Conservation (phyloP, 768 basidiomycete species). For the Pholiota molesta region DNA sequence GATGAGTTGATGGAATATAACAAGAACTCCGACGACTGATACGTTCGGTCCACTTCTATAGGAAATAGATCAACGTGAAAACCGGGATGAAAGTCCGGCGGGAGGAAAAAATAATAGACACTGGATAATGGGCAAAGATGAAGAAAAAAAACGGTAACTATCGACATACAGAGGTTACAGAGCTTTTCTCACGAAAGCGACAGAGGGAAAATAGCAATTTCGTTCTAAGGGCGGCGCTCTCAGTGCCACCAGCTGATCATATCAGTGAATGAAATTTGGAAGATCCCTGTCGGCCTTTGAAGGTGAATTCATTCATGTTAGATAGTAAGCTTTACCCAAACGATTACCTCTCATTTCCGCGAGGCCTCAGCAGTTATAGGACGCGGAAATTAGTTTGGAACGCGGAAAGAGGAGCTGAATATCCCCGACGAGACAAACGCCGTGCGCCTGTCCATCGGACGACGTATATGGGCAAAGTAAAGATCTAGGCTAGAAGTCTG, state of each 20-base stretch:
- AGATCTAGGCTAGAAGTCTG: not conserved
- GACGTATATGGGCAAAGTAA: not conserved
- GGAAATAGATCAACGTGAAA: not conserved
- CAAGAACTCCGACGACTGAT: not conserved
- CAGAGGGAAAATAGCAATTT: not conserved
- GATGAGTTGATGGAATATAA: not conserved
- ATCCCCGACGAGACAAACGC: not conserved
- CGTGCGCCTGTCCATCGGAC: not conserved
- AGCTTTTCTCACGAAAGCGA: not conserved
- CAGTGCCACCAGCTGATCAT: not conserved
- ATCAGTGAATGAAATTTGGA: not conserved
- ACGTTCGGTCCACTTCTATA: not conserved
- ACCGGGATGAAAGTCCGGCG: not conserved
- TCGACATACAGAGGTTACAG: no score
- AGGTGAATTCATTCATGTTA: not conserved
- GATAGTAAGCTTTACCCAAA: not conserved
- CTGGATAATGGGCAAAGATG: not conserved
- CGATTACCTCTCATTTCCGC: constrained; percentile 1
- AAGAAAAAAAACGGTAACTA: not conserved
- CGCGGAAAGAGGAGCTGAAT: not conserved
- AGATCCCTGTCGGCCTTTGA: not conserved
- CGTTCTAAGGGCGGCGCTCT: not conserved
- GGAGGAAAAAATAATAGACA: not conserved
- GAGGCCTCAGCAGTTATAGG: not conserved
- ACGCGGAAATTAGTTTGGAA: not conserved